Percentiles rank a stretch among this genome's conserved stretches.
Conservation (phyloP, 2,329 filamentous ascomycete species). For the Orbilia javanica region DNA sequence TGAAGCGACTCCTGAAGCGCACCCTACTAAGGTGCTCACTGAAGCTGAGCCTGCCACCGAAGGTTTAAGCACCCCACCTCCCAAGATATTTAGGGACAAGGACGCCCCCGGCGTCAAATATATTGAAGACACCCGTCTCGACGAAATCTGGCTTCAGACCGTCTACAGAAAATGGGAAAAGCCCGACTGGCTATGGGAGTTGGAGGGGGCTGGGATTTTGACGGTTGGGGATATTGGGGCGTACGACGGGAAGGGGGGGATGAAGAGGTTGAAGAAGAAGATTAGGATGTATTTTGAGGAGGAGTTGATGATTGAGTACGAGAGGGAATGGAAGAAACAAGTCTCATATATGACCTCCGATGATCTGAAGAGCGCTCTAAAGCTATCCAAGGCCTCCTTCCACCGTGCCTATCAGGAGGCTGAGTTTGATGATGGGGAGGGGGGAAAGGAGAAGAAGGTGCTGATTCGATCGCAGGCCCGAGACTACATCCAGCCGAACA, state of each 20-base stretch:
- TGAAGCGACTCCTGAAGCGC: too few relatives aligned
- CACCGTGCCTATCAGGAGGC: neutral
- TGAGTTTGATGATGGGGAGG: too few relatives aligned
- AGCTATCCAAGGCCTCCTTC: neutral
- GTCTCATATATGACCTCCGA: neutral
- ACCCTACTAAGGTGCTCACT: too few relatives aligned
- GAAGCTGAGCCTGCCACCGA: too few relatives aligned
- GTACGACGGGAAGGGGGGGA: neutral
- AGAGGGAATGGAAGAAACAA: neutral
- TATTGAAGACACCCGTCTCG: neutral
- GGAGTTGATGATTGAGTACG: neutral
- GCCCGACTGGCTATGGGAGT: neutral
- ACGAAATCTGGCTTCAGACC: neutral
- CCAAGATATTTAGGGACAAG: neutral
- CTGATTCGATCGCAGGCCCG: too few relatives aligned
- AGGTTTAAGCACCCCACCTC: neutral
- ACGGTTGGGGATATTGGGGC: neutral
- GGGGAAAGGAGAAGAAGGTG: neutral
- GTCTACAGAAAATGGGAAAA: neutral
- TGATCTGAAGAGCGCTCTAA: neutral
- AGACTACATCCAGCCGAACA: neutral
- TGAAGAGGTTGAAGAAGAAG: neutral
- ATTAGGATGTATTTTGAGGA: neutral
- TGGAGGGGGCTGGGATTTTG: neutral
- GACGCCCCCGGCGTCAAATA: too few relatives aligned